These are phyloP conservation scores for Adansonia madagascariensis DNA, from an alignment of 441 rosid species.

Conservation along the genomic window DNA sequence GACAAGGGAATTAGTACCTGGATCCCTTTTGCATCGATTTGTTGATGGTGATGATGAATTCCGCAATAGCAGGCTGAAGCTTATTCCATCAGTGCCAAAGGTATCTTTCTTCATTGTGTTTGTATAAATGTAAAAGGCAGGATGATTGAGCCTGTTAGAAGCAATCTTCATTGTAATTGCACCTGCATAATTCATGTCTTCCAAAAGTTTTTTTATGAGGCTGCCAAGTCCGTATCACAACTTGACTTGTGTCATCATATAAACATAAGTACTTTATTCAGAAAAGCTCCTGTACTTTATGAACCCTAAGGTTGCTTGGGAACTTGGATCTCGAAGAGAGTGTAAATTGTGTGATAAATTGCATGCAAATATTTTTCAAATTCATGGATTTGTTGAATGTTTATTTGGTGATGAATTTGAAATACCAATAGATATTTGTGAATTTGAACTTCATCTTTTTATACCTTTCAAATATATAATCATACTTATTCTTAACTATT, in stretches of 20 bases:
- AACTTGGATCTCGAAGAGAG: background rate
- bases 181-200: background rate
- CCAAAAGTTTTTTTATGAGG: background rate
- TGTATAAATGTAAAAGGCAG: background rate
- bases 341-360: background rate
- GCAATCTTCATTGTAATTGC: background rate
- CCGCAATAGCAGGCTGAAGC: constrained; percentile 93
- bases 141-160: background rate
- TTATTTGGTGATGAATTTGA: background rate
- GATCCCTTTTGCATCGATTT: constrained; percentile 95
- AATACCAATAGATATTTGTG: background rate
- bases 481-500: background rate
- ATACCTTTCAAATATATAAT: background rate
- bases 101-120: constrained; percentile 44
- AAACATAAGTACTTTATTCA: background rate
- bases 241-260: background rate
- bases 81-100: constrained; percentile 95
- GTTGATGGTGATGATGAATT: constrained; percentile 99
- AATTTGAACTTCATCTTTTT: background rate
- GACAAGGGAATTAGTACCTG: constrained; percentile 66
- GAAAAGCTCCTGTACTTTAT: background rate
- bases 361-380: constrained; percentile 2
- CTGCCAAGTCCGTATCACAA: background rate
- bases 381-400: background rate
- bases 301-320: background rate